Conservation (phyloP, 2,329 filamentous ascomycete genomes). For the Pochonia chlamydosporia region DNA sequence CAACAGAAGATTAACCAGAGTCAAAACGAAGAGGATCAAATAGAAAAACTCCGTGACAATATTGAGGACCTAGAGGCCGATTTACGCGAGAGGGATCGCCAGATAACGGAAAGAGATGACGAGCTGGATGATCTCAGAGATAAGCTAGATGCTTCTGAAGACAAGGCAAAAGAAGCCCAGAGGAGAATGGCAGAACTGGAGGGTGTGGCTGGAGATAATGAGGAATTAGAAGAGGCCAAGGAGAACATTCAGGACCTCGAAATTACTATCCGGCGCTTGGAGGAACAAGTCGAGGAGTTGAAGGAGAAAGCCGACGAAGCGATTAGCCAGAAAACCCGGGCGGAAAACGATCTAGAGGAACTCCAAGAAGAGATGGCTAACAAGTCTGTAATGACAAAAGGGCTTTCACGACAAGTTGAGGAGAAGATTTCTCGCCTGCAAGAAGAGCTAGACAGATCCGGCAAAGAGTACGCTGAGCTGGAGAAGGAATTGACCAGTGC, state of each 20-base stretch:
- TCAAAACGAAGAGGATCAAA: conserved; percentile 49
- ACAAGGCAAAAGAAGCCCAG: conserved; percentile 52
- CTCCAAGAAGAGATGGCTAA: conserved; percentile 73
- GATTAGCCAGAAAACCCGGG: conserved; percentile 47
- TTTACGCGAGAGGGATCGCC: conserved; percentile 67
- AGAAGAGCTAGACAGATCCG: conserved; percentile 53
- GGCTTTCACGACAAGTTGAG: conserved; percentile 68
- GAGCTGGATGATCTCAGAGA: conserved; percentile 63
- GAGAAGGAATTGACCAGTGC: conserved; percentile 44
- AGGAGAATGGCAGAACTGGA: conserved; percentile 49
- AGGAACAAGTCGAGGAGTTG: conserved; percentile 48
- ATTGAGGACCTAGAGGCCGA: conserved; percentile 72
- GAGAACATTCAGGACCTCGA: conserved; percentile 56
- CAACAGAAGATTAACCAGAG: conserved; percentile 52
- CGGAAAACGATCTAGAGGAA: conserved; percentile 55
- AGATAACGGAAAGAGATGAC: conserved; percentile 69
- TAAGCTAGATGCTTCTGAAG: conserved; percentile 46
- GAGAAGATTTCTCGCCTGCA: conserved; percentile 64
- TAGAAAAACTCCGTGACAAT: conserved; percentile 65
- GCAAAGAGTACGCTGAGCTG: conserved; percentile 43
- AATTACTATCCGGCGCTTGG: conserved; percentile 44
- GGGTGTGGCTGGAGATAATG: conserved; percentile 43
- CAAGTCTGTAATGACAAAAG: conserved; percentile 71
- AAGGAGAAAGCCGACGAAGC: conserved; percentile 51
- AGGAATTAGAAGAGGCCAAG: conserved; percentile 50